A percentile compares a stretch with the other conserved stretches of the same genome.
Conservation (phyloP, 108 stramenopile genomes). For the Mayamaea pseudoterrestris region DNA sequence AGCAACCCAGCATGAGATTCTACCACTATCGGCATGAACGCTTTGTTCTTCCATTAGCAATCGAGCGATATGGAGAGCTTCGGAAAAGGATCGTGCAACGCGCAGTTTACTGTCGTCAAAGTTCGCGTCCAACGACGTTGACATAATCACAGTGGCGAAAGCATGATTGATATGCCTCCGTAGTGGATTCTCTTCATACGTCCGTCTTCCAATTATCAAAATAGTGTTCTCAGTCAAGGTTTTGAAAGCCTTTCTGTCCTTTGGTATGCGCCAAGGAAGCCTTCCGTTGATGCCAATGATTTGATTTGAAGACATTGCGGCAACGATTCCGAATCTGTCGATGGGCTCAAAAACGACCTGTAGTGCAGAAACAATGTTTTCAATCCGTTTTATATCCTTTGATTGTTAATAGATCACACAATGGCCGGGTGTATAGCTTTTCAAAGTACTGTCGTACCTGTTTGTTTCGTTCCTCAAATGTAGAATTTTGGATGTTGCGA, state of each 20-base stretch:
- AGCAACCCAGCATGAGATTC: slow-evolving; percentile 61
- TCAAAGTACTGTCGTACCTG: no score
- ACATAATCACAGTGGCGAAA: slow-evolving; percentile 32
- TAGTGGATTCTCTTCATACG: slow-evolving; percentile 38
- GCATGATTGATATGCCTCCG: slow-evolving; percentile 42
- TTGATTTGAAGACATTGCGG: slow-evolving; percentile 43
- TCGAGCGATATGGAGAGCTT: slow-evolving; percentile 47
- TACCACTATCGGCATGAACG: not conserved
- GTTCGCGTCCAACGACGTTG: slow-evolving; percentile 9
- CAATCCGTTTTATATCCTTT: not conserved
- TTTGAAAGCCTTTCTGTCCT: slow-evolving; percentile 48
- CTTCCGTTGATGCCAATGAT: slow-evolving; percentile 63
- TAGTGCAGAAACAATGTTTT: not conserved
- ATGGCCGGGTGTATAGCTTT: no score
- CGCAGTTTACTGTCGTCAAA: not conserved
- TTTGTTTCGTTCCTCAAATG: not conserved
- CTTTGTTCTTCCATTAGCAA: slow-evolving; percentile 5
- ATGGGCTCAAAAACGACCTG: not conserved
- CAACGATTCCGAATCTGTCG: slow-evolving; percentile 54
- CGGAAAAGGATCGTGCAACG: slow-evolving; percentile 45
- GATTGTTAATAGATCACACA: no score
- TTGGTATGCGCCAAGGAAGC: slow-evolving; percentile 57
- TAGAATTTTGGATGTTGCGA: not conserved
- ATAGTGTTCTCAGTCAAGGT: slow-evolving; percentile 36
- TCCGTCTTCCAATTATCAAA: slow-evolving; percentile 57